These are phyloP conservation scores for Lepraria neglecta DNA, from an alignment of 495 filamentous ascomycete species.

Conservation along the genomic window DNA sequence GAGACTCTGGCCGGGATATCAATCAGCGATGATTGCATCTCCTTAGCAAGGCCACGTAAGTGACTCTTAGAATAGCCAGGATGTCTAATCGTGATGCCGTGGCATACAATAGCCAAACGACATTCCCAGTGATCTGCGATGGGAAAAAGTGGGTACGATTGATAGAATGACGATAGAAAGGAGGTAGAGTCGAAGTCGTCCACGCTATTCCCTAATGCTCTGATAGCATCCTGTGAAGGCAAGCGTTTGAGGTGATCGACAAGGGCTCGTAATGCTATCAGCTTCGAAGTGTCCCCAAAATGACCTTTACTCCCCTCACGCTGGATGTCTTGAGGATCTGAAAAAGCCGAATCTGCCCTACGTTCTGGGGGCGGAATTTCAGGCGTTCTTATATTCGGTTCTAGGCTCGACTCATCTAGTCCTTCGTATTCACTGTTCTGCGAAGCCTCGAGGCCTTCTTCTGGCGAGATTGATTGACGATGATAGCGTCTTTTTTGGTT, in stretches of 20 bases:
- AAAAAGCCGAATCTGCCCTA: background rate
- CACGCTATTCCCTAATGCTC: background rate
- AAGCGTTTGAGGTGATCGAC: slow-evolving; percentile 2
- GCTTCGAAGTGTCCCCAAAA: background rate
- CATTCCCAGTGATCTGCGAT: slow-evolving; percentile 30
- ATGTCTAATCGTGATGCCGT: slow-evolving; percentile 37
- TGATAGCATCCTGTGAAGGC: background rate
- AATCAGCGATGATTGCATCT: slow-evolving; percentile 32
- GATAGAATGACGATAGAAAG: slow-evolving; percentile 45
- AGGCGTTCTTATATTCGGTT: background rate
- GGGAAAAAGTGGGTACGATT: slow-evolving; percentile 32
- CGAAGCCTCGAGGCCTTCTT: background rate
- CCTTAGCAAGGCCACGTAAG: slow-evolving; percentile 30
- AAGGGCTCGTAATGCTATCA: background rate
- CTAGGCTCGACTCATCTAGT: background rate
- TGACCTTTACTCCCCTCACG: background rate
- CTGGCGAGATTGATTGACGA: background rate
- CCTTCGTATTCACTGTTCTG: too few relatives aligned
- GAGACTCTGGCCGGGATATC: slow-evolving; percentile 35
- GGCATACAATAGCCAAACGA: slow-evolving; percentile 35
- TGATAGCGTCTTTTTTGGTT: background rate
- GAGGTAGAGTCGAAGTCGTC: slow-evolving; percentile 35
- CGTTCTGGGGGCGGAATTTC: background rate
- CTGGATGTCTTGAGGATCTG: background rate
- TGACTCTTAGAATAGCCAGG: slow-evolving; percentile 37